A percentile compares a stretch with the other conserved stretches of the same genome.
Conservation (phyloP, 352 stramenopile species). For the Peronospora farinosa region DNA sequence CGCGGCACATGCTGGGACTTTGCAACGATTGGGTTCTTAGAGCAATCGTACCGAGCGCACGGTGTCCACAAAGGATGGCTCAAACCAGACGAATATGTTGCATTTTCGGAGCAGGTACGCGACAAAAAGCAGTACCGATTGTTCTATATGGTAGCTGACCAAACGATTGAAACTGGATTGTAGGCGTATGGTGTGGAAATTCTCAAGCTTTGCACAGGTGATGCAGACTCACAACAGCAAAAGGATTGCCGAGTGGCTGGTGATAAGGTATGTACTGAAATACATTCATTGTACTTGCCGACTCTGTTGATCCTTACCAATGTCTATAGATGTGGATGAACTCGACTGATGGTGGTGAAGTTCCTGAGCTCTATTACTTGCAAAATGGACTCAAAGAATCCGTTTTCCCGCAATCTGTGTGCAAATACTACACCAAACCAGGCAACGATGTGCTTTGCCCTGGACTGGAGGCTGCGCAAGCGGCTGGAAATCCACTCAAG, state of each 20-base stretch:
- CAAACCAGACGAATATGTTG: slow-evolving; percentile 59
- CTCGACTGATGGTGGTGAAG: slow-evolving; percentile 71
- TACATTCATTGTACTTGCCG: not conserved
- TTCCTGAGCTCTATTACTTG: slow-evolving; percentile 71
- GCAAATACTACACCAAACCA: slow-evolving; percentile 55
- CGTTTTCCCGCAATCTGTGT: slow-evolving; percentile 61
- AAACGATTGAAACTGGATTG: slow-evolving; percentile 1
- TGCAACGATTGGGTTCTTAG: slow-evolving; percentile 66
- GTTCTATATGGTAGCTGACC: not conserved
- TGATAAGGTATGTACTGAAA: slow-evolving; percentile 31
- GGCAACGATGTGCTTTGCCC: slow-evolving; percentile 67
- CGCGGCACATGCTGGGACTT: slow-evolving; percentile 83
- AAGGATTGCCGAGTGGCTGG: slow-evolving; percentile 62
- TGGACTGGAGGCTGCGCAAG: slow-evolving; percentile 44
- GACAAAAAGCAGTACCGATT: not conserved
- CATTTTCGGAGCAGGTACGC: slow-evolving; percentile 69
- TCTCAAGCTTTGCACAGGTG: slow-evolving; percentile 63
- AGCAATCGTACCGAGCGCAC: slow-evolving; percentile 72
- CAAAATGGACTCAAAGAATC: slow-evolving; percentile 68
- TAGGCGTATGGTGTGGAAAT: slow-evolving; percentile 68
- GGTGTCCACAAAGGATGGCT: slow-evolving; percentile 66
- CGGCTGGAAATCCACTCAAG: slow-evolving; percentile 54
- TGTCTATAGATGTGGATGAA: slow-evolving; percentile 62
- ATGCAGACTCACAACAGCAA: slow-evolving; percentile 58
- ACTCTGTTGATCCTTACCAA: not conserved